Conservation (phyloP, 306 rosid genomes). For the Amphicarpaea edgeworthii region DNA sequence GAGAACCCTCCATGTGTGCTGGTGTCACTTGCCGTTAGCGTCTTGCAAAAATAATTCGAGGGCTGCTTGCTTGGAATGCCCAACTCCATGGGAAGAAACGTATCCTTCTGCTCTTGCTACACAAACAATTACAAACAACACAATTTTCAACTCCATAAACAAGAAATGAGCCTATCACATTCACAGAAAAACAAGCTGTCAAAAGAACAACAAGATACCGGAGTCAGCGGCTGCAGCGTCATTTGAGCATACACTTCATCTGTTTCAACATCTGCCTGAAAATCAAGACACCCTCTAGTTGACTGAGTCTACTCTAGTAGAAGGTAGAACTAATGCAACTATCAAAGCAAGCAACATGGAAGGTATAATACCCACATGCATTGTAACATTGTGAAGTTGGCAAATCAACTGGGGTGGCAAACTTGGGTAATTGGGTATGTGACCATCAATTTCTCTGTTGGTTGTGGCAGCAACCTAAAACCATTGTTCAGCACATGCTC, state of each 20-base stretch:
- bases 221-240: constrained; percentile 89
- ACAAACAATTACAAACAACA: constrained; percentile 18
- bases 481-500: constrained; percentile 28
- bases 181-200: not conserved
- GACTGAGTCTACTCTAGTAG: constrained; percentile 33
- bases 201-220: constrained; percentile 54
- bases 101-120: constrained; percentile 94
- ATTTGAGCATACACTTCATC: constrained; percentile 97
- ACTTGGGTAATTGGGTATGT: constrained; percentile 88
- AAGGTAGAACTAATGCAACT: constrained; percentile 5
- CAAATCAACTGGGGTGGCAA: constrained; percentile 88
- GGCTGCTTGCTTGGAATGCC: constrained; percentile 97
- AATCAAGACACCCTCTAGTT: constrained; percentile 45
- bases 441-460: constrained; percentile 87
- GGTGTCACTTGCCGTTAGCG: constrained; percentile 92
- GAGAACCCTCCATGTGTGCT: constrained; percentile 98
- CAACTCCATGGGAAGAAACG: constrained; percentile 92
- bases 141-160: constrained; percentile 27
- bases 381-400: constrained; percentile 88
- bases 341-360: constrained; percentile 28
- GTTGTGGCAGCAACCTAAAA: constrained; percentile 92
- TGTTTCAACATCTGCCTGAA: constrained; percentile 95
- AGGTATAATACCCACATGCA: constrained; percentile 80
- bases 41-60: constrained; percentile 93
- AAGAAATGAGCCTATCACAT: not conserved